phyloP scores from a whole-genome alignment of 192 early-diverging fungal genomes.

The Glomus cerebriforme region DNA sequence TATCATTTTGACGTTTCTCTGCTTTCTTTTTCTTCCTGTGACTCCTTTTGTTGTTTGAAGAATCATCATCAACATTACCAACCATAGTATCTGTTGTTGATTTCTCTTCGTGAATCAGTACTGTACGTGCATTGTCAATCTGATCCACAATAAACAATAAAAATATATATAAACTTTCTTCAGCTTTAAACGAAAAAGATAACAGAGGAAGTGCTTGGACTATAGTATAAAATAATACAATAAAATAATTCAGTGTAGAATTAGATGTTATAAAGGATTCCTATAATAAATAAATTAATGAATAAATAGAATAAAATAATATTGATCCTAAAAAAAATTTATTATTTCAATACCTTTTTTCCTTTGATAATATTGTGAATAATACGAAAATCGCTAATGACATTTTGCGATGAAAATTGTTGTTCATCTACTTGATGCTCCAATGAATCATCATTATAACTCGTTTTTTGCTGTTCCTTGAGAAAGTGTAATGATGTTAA shows the following conservation, averaged over 20 bases:
- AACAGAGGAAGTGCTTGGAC: not conserved
- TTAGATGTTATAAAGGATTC: not conserved
- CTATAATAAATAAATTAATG: not conserved
- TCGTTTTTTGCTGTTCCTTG: not conserved
- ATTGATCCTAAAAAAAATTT: not conserved
- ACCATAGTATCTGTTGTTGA: not conserved
- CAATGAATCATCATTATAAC: not conserved
- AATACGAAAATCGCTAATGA: not conserved
- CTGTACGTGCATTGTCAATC: not conserved
- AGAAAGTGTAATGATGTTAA: not conserved
- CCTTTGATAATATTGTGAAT: slow-evolving; percentile 11
- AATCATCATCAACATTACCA: not conserved
- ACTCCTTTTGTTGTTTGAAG: not conserved
- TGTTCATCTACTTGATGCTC: not conserved
- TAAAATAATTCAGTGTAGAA: not conserved
- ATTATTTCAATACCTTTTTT: not conserved
- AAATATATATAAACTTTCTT: slow-evolving; percentile 17
- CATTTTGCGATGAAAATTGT: not conserved
- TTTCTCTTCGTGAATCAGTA: not conserved
- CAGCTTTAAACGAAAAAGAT: not conserved
- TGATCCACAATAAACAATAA: not conserved
- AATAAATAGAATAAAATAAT: slow-evolving; percentile 6
- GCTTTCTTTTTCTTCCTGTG: not conserved
- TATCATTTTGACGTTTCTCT: not conserved
- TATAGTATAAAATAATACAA: slow-evolving; percentile 7